Base-by-base conservation (phyloP, 305 asterid genomes). In the Fraxinus sp. region DNA sequence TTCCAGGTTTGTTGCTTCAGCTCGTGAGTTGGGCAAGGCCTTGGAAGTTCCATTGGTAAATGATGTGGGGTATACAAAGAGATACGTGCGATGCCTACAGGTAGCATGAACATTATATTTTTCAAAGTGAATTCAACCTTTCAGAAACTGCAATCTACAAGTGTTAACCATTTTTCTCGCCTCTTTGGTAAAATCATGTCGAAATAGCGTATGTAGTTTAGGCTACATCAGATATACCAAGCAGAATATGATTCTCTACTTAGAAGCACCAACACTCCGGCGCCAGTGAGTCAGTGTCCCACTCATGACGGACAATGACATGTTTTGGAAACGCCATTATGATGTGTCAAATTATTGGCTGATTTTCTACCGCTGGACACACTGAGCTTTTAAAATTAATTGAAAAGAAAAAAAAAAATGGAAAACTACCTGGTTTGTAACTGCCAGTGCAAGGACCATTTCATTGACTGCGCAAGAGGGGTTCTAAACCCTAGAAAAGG, bases 81-180 rank as follows among this genome's bases (percentile, higher is more conserved):
- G 99, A 93, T 96, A 93, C 2, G 98, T 96, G 74, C 91, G 99
- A 43, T 96, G 99, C 86, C 90, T 96, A 84, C 99, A 96, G 98
- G 99, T 96, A 85, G 41, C 22, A 83, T 86, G 43, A 75, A 30
- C 68, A 71, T 41, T 77, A 18, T 33, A 71, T 77, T 80, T 41
- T 71, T 62, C 10, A 39, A 46, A 26, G 59, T 32, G 78, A 59
- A n/a, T 46, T 77, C 77, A 1, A 71, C 71, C 84, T 82, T 80
- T 79, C 74, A 83, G 39, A 72, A 57, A 18, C 78, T 77, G 75
- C 52, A 82, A 83, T 9, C 24, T 57, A 16, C 76, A 74, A 78
- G 77, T 82, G 5, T 70, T 59, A 59, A 77, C 77, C 66, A 37
- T 39, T 70, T 26, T 78, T 18, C 74, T 11, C 39, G 32, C 71